Evolutionary conservation across 805 yeast species (phyloP), one percentile per base, ranked within the genome.

Genomic region (Yamadazyma scolyti): DNA sequence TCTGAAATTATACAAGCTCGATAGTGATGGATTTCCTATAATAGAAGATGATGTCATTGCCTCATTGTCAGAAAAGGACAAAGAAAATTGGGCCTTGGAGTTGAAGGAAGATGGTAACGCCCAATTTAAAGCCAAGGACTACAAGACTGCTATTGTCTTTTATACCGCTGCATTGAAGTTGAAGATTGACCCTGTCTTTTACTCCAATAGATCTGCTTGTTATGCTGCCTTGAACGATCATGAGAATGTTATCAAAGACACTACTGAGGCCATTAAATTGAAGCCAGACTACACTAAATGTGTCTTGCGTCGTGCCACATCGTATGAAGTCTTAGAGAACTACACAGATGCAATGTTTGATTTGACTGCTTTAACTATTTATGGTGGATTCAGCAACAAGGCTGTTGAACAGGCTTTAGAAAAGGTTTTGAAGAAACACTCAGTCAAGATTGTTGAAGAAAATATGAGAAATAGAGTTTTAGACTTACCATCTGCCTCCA

Each of bases 121-220:
- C 31, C 75, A 66, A 36, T 93, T 85, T 71, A 83, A 81, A 58
- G 50, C 50, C 36, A 82, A 84, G 61, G 67, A 82, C 31, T 84
- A 71, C 52, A 71, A 76, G 33, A 70, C 71, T n/a, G 97, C 97
- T 25, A 75, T 88, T 48, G 76, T 73, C 26, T 81, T 71, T 58
- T 93, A 93, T 67, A 58, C 85, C 25, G 76, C 74, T 35, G 97
- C 98, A 8, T 68, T 93, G 45, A 54, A 68, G 33, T 69, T 86
- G 52, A 81, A 82, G 54, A 61, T 71, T 45, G 97, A 93, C 59
- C 88, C 97, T 4, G 83, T 89, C 20, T 93, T 75, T 65, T 90
- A 81, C 65, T 87, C 97, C 40, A 93, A 93, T 70, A 79, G 97
- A 62, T 88, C 97, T 17, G 98, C 98, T 11, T 90, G 96, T 62